Evolutionary conservation across 768 basidiomycete genomes (phyloP).

Genomic region (Suillus occidentalis): DNA sequence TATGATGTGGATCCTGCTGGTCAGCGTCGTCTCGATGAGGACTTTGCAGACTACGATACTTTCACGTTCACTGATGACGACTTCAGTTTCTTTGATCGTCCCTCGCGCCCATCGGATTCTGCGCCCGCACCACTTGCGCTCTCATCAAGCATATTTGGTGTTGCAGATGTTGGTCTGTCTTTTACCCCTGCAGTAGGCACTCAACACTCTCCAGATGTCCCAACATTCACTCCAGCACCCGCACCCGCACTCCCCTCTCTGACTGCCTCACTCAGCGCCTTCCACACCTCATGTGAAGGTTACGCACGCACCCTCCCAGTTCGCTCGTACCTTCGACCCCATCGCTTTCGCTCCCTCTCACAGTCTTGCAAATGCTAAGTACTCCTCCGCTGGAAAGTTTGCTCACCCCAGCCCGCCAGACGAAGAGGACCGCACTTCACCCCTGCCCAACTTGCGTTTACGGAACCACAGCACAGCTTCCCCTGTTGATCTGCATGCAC

Average conservation of each 20-base stretch:
- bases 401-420: constrained; percentile 62
- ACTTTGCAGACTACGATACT: constrained; percentile 48
- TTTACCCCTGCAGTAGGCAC: constrained; percentile 28
- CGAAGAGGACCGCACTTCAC: constrained; percentile 41
- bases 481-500: constrained; percentile 26
- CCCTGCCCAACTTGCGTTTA: constrained; percentile 16
- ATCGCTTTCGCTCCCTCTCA: constrained; percentile 73
- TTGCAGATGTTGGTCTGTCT: constrained; percentile 23
- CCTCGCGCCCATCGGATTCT: constrained; percentile 32
- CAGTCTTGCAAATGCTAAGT: constrained; percentile 68
- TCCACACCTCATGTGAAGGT: constrained; percentile 56
- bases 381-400: constrained; percentile 68
- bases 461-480: constrained; percentile 9
- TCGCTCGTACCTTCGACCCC: constrained; percentile 53
- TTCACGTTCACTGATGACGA: constrained; percentile 78
- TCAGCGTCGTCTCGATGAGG: constrained; percentile 35
- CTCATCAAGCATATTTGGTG: constrained; percentile 33
- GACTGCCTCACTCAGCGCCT: constrained; percentile 46
- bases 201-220: constrained; percentile 29
- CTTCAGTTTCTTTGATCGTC: constrained; percentile 83
- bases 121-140: constrained; percentile 32
- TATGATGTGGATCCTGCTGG: constrained; percentile 35
- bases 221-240: constrained; percentile 23
- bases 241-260: constrained; percentile 53
- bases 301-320: constrained; percentile 29